These are phyloP conservation scores for Strobilomyces echinocephalus DNA, from an alignment of 768 basidiomycete genomes.

Conservation along the genomic window DNA sequence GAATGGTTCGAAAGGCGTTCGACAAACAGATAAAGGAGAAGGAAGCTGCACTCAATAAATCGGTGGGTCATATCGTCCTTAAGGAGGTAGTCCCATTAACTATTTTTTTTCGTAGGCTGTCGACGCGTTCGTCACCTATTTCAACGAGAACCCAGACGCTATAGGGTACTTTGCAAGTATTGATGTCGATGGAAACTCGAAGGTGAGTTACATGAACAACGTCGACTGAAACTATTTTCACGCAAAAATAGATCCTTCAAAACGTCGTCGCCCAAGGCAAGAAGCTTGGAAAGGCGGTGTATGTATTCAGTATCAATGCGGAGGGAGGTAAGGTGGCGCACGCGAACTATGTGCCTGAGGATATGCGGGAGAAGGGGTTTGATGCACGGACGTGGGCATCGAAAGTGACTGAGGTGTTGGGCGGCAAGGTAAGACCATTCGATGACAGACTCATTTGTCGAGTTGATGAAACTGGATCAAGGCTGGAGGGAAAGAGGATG, in stretches of 20 bases:
- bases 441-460: background rate
- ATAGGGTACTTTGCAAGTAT: slow-evolving; percentile 66
- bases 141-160: slow-evolving; percentile 70
- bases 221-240: background rate
- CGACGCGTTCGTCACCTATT: slow-evolving; percentile 65
- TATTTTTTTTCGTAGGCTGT: slow-evolving; percentile 51
- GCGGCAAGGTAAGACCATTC: slow-evolving; percentile 74
- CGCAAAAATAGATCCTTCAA: slow-evolving; percentile 57
- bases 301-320: slow-evolving; percentile 78
- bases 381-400: slow-evolving; percentile 89
- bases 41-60: slow-evolving; percentile 71
- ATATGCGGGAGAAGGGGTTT: slow-evolving; percentile 56
- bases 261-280: slow-evolving; percentile 72
- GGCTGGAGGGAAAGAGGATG: slow-evolving; percentile 95
- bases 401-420: slow-evolving; percentile 70
- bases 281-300: slow-evolving; percentile 77
- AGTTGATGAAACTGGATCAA: slow-evolving; percentile 28
- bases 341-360: slow-evolving; percentile 74
- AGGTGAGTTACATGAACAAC: slow-evolving; percentile 43
- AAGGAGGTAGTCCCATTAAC: background rate
- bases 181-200: slow-evolving; percentile 79
- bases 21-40: slow-evolving; percentile 82
- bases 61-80: slow-evolving; percentile 40
- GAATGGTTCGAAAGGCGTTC: slow-evolving; percentile 70
- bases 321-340: slow-evolving; percentile 77